Evolutionary conservation across 2,329 filamentous ascomycete species (phyloP).

Genomic region (Aureobasidium musti): DNA sequence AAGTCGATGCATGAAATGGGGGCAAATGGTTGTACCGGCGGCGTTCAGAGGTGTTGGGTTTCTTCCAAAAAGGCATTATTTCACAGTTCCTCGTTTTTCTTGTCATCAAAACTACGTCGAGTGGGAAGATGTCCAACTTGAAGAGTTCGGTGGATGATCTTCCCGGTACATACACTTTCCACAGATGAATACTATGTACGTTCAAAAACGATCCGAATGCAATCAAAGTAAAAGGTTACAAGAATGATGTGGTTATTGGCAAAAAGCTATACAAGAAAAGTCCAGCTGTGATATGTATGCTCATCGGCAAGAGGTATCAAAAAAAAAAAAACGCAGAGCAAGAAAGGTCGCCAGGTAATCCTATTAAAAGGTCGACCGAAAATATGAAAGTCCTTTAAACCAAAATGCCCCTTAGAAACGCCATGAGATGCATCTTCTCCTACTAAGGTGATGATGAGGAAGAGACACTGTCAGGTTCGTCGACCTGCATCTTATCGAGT

Average conservation of each 20-base stretch:
- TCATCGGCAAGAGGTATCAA: conserved; percentile 10
- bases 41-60: conserved; percentile 23
- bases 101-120: not conserved
- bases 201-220: conserved; percentile 5
- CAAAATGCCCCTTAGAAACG: not conserved
- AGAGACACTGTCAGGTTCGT: conserved; percentile 32
- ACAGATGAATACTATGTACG: conserved; percentile 16
- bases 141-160: not conserved
- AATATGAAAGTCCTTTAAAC: not conserved
- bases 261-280: conserved; percentile 10
- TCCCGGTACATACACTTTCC: conserved; percentile 18
- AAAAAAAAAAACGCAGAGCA: conserved; percentile 10
- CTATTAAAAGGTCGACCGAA: not conserved
- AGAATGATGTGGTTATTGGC: not conserved
- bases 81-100: conserved; percentile 6
- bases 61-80: conserved; percentile 16
- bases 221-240: not conserved
- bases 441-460: conserved; percentile 19
- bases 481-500: conserved; percentile 45
- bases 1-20: conserved; percentile 24
- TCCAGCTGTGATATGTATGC: conserved; percentile 10
- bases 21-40: conserved; percentile 8
- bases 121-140: not conserved
- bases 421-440: conserved; percentile 1
- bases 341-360: conserved; percentile 8